Evolutionary conservation across 768 basidiomycete genomes (phyloP), one percentile per base, ranked within the genome.

Genomic region (Xerocomellus dryophilus): DNA sequence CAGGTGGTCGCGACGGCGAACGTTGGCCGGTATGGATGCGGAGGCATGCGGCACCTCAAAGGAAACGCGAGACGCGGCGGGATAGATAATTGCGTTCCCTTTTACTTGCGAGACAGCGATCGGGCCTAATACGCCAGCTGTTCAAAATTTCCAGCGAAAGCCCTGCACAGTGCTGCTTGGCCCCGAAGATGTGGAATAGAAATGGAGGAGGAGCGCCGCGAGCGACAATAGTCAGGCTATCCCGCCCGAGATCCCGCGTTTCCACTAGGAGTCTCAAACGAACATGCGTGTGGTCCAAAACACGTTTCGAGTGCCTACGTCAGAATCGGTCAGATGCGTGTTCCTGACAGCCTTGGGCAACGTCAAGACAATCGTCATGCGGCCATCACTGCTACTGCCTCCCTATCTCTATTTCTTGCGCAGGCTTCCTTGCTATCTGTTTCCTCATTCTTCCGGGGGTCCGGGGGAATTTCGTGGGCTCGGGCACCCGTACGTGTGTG

Each of bases 401-500:
- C 23, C 32, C 17, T 20, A 18, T 10, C 50, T 17, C 25, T 27
- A 6, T 53, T 29, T 18, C 44, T 46, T 21, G 44, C 31, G 14
- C 44, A 45, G 18, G 25, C 12, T 36, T 27, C 23, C n/a, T 47
- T 27, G 23, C 48, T 32, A 8, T 18, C 23, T 39, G n/a, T 10
- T 27, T 21, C 10, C 20, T 29, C 10, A 7, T 21, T n/a, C 21
- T 21, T 14, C 10, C 11, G 17, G 8, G 20, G 21, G 40, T 47
- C 32, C 45, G 18, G 36, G 36, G 31, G 32, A 53, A 10, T 14
- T 40, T 34, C 43, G 50, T 54, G 35, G 34, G 29, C 35, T 34
- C 43, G 50, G 60, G 35, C 39, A 29, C 47, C 50, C 47, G 38
- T 11, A 20, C 35, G 29, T 25, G 61, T 27, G 40, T 35, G 43